These are phyloP conservation scores for Trichosporon sp. DNA, from an alignment of 1,284 basidiomycete genomes.

Conservation along the genomic window DNA sequence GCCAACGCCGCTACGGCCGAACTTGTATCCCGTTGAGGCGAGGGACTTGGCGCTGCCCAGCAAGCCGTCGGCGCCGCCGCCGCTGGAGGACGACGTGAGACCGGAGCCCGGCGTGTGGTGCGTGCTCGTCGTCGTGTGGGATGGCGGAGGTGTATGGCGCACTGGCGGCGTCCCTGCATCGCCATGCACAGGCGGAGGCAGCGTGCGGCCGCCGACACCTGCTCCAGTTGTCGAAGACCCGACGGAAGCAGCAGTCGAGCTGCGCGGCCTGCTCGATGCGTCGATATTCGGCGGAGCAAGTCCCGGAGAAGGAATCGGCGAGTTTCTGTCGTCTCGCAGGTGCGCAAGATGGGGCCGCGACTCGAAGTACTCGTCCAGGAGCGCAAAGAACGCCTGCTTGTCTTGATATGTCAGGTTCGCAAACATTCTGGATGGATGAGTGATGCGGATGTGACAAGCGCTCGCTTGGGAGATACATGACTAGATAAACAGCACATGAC, in stretches of 20 bases:
- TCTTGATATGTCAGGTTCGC: slow-evolving; percentile 25
- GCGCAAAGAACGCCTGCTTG: slow-evolving; percentile 43
- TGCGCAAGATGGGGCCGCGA: slow-evolving; percentile 35
- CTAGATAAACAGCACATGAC: neutral
- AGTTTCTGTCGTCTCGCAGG: neutral
- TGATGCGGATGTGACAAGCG: neutral
- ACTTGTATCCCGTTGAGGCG: slow-evolving; percentile 26
- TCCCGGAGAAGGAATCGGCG: neutral
- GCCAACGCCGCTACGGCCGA: slow-evolving; percentile 17
- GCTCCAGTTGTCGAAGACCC: neutral
- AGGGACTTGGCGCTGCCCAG: slow-evolving; percentile 20
- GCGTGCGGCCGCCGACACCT: neutral
- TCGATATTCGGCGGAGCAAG: slow-evolving; percentile 1
- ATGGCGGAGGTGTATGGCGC: neutral
- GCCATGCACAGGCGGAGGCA: neutral
- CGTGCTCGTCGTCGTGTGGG: neutral
- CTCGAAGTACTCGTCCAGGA: slow-evolving; percentile 45
- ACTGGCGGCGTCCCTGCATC: neutral
- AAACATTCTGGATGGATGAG: slow-evolving; percentile 19
- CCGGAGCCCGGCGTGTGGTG: neutral
- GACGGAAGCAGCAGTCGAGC: neutral
- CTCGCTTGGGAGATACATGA: neutral
- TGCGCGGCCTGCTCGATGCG: neutral
- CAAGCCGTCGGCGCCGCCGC: neutral
- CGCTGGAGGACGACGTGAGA: neutral